Evolutionary conservation across 139 green algal species (phyloP).

Genomic region (Raphidocelis subcapitata): DNA sequence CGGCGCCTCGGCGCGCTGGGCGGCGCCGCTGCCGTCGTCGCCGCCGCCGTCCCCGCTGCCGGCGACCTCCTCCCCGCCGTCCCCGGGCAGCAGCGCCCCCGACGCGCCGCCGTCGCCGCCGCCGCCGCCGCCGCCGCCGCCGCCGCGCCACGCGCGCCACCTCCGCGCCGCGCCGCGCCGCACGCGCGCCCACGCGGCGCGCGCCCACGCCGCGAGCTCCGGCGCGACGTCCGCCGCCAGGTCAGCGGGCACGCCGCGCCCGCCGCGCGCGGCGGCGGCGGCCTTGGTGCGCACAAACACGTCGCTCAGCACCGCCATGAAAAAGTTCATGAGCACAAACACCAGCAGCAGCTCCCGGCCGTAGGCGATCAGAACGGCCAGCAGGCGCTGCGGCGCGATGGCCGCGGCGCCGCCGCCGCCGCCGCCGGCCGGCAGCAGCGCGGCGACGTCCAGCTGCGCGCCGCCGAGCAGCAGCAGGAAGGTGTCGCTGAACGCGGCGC

Average conservation of each 20-base stretch:
- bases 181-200: too few relatives aligned
- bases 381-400: conserved; percentile 1
- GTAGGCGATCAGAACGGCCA: conserved; percentile 1
- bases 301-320: conserved; percentile 23
- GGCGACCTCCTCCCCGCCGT: background rate
- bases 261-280: background rate
- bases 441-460: background rate
- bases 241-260: conserved; percentile 12
- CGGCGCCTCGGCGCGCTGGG: conserved; percentile 9
- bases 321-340: conserved; percentile 32
- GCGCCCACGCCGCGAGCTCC: background rate
- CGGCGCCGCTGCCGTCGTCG: background rate
- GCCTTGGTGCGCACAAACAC: conserved; percentile 31
- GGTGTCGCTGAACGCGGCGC: conserved; percentile 9
- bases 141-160: background rate
- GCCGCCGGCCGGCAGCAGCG: background rate
- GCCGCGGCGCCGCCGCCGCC: background rate
- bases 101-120: background rate
- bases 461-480: conserved; percentile 22
- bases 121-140: background rate
- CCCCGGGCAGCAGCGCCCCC: background rate
- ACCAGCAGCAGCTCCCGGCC: conserved; percentile 25
- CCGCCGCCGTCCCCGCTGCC: background rate
- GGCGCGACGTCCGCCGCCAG: conserved; percentile 2
- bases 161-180: background rate